Base-by-base conservation (phyloP, 2,329 filamentous ascomycete species). In the Monosporascus sp. region DNA sequence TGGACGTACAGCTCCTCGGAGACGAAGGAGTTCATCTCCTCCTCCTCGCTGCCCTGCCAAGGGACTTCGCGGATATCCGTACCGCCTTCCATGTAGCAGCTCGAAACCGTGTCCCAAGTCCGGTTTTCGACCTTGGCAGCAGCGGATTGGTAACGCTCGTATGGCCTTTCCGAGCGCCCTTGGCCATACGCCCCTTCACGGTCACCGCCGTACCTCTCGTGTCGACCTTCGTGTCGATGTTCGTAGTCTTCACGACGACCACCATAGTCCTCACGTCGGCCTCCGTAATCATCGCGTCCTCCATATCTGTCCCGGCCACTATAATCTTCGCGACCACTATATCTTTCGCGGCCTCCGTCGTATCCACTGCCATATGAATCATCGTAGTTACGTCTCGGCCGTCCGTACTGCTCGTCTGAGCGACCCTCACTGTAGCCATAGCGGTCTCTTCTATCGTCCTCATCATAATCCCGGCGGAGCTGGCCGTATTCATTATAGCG, bases 11-110 rank as follows among this genome's bases (percentile, higher is more conserved):
- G 81, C 73, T 96, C 80, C 63, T 86, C 83, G 26, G 76, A 81
- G 37, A 87, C 82, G 60, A 80, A 87, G 7, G 82, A 78, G 57
- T 81, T 71, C 14, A 86, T 73, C 66, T 86, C 84, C 8, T 73
- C 73, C 45, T 82, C 80, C 2, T 77, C 72, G 14, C 72, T 70
- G 14, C 82, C 83, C 17, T 74, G 60, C 82, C 81, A 86, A 0
- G 78, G 77, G 3, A 81, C 68, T 20, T 70, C 62, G 47, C 82
- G 79, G 55, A 96, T 84, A 55, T 88, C 85, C 41, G 82, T 78
- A 1, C 89, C 89, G 51, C 80, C 78, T 31, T 89, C 80, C 91
- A 96, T 96, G 71, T 94, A 94, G 73, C 88, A 92, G 26, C 85
- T 77, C 46, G 86, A 83, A 43, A 96, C 85, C 14, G 82, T 87